Evolutionary conservation across 2,329 filamentous ascomycete species (phyloP), one percentile per base, ranked within the genome.

Genomic region (Magnaporthales sp.): DNA sequence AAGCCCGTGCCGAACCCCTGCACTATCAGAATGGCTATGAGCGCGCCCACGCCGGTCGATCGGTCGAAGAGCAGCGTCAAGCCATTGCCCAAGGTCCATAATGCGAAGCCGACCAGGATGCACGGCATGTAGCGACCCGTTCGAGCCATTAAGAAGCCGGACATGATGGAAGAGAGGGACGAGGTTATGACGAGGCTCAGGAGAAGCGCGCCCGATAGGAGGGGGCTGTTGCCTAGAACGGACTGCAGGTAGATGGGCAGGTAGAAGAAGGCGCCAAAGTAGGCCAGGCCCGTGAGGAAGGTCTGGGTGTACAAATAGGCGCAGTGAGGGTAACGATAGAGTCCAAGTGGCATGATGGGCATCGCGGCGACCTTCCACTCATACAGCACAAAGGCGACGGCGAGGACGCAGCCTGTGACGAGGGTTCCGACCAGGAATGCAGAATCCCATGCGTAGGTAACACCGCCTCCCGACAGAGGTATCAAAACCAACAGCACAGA

Each of bases 401-500:
- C 62, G 30, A 69, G 24, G 3, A 62, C 51, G 22, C 24, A 60
- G 7, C 70, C 69, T n/a, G 70, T 13, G 2, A 46, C 29, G 31
- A 89, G 76, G 84, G 89, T 87, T 51, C 80, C 79, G 26, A 89
- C 86, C 1, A 86, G 82, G 79, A 87, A 80, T 0, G 85, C 77
- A 10, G 82, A 85, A 30, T 78, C 71, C 84, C 84, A 87, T 3
- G 78, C 73, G 68, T 86, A 87, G 67, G 86, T 85, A 0, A 81
- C 80, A 1, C 83, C 85, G 13, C 72, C 73, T 19, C 86, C 86
- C 2, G 86, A 88, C 13, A 90, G 81, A 0, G 87, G 87, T 61
- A 90, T 86, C 22, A 90, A 77, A 1, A 90, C 70, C 13, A 89
- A 78, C 10, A 89, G 82, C 30, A 88, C 82, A 0, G 81, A 86